These are phyloP conservation scores for Drosera spatulata DNA, from an alignment of 179 eudicot genomes.

Conservation along the genomic window DNA sequence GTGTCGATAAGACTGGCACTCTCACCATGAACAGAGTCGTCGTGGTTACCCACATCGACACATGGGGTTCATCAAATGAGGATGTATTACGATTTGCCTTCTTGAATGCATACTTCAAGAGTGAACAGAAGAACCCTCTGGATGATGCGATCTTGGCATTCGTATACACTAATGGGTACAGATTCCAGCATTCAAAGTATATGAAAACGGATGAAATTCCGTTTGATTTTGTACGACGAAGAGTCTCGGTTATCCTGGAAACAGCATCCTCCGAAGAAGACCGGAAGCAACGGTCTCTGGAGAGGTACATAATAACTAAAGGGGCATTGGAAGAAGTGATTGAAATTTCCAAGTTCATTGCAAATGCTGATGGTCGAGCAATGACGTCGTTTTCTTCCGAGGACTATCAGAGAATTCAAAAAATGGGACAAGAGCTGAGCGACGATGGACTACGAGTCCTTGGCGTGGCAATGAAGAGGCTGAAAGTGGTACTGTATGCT, in stretches of 20 bases:
- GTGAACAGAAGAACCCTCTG: slow-evolving; percentile 37
- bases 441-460: slow-evolving; percentile 32
- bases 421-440: slow-evolving; percentile 28
- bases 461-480: slow-evolving; percentile 39
- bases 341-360: slow-evolving; percentile 16
- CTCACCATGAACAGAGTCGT: slow-evolving; percentile 38
- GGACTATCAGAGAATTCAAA: slow-evolving; percentile 25
- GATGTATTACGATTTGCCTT: slow-evolving; percentile 31
- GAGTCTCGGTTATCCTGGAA: slow-evolving; percentile 35
- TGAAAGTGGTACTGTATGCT: slow-evolving; percentile 17
- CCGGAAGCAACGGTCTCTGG: slow-evolving; percentile 4
- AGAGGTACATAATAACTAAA: slow-evolving; percentile 30
- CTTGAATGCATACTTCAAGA: slow-evolving; percentile 36
- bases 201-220: slow-evolving; percentile 35
- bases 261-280: slow-evolving; percentile 10
- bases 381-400: slow-evolving; percentile 13
- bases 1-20: slow-evolving; percentile 54
- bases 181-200: slow-evolving; percentile 32
- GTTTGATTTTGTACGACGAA: slow-evolving; percentile 36
- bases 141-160: slow-evolving; percentile 38
- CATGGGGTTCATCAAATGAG: slow-evolving; percentile 25
- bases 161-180: slow-evolving; percentile 35
- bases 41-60: slow-evolving; percentile 27
- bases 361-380: slow-evolving; percentile 12
- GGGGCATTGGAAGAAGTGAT: slow-evolving; percentile 39